Conservation (phyloP, 345 rosid genomes). For the Psidium guajava region DNA sequence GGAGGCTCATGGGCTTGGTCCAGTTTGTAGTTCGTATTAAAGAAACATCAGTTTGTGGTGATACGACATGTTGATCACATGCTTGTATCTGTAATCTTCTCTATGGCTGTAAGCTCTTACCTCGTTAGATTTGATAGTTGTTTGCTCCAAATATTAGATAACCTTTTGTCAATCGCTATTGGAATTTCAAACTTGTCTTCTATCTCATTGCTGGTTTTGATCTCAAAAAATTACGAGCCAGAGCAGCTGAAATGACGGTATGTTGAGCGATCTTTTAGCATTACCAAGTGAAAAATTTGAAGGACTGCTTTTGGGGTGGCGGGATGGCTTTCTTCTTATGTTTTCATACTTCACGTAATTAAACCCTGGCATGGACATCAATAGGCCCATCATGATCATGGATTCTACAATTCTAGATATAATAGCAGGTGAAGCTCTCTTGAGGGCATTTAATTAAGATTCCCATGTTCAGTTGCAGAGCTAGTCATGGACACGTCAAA, state of each 20-base stretch:
- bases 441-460: background rate
- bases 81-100: background rate
- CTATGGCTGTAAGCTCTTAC: background rate
- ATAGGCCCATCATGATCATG: background rate
- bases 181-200: background rate
- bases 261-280: background rate
- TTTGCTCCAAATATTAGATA: background rate
- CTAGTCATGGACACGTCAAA: constrained; percentile 62
- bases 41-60: background rate
- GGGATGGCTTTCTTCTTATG: background rate
- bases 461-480: background rate
- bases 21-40: background rate
- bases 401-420: background rate
- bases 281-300: background rate
- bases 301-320: background rate
- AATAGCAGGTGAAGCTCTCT: background rate
- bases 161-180: background rate
- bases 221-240: background rate
- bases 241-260: background rate
- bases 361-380: background rate
- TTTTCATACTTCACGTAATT: background rate
- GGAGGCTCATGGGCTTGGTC: background rate
- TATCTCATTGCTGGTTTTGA: background rate
- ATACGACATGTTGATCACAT: background rate
- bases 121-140: background rate